Evolutionary conservation across 495 filamentous ascomycete species (phyloP).

Genomic region (Talaromyces ruber): DNA sequence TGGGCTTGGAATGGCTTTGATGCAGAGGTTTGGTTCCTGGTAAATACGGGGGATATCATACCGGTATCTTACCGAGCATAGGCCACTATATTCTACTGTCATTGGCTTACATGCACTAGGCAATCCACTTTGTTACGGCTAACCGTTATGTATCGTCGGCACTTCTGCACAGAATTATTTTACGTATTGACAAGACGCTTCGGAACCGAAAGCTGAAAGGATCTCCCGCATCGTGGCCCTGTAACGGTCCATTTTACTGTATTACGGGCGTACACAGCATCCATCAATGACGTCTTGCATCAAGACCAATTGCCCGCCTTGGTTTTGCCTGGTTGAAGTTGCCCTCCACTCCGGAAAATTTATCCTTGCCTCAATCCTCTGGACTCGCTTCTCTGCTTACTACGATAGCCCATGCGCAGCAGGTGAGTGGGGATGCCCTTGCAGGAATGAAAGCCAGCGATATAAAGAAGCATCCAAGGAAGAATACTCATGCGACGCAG

Average conservation of each 20-base stretch:
- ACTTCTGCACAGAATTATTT: not conserved
- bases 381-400: not conserved
- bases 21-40: not conserved
- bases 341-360: not conserved
- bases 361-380: not conserved
- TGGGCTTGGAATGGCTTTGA: not conserved
- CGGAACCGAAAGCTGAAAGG: not conserved
- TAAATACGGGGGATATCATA: not conserved
- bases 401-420: not conserved
- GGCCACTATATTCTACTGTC: not conserved
- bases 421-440: not conserved
- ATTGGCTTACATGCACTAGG: not conserved
- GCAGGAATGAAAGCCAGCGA: not conserved
- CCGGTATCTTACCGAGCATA: not conserved
- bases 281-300: not conserved
- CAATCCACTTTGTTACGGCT: not conserved
- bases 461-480: not conserved
- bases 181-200: not conserved
- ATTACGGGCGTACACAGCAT: not conserved
- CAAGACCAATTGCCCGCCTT: not conserved
- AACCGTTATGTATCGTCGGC: not conserved
- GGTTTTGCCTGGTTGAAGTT: not conserved
- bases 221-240: not conserved
- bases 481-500: not conserved
- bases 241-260: not conserved